Percentiles rank a stretch among this genome's conserved stretches.
phyloP scores from a whole-genome alignment of 2,329 filamentous ascomycete species.

The Ophiostoma ulmi region DNA sequence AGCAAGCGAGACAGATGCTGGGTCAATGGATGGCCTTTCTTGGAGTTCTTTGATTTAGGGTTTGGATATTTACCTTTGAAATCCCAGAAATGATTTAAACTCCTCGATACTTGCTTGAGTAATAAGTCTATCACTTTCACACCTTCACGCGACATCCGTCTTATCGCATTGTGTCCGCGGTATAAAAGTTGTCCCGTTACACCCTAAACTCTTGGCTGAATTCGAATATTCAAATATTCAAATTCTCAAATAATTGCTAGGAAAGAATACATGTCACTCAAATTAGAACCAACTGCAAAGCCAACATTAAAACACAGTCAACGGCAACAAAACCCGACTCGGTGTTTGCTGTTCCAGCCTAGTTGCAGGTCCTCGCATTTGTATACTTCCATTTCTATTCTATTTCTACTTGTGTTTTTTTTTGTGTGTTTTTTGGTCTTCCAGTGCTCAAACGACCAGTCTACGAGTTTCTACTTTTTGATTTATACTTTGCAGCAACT shows the following conservation, averaged over 20 bases:
- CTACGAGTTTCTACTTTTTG: too few relatives aligned
- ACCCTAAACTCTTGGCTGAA: neutral
- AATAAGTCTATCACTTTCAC: neutral
- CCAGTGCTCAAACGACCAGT: neutral
- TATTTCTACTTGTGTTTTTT: neutral
- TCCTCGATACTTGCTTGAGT: neutral
- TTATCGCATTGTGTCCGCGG: neutral
- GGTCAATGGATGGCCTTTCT: neutral
- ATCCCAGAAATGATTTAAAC: too few relatives aligned
- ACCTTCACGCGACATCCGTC: neutral
- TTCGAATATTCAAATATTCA: neutral
- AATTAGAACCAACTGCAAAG: too few relatives aligned
- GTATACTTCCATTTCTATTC: neutral
- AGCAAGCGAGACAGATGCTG: neutral
- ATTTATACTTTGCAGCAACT: neutral
- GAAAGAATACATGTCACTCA: too few relatives aligned
- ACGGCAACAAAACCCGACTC: neutral
- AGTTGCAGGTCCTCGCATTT: neutral
- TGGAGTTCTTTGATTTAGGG: neutral
- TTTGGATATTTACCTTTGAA: too few relatives aligned
- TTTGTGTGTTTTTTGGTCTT: neutral
- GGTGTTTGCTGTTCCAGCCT: neutral
- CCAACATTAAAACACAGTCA: neutral
- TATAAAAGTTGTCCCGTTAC: neutral
- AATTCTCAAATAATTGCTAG: neutral